These are phyloP conservation scores for Boletus vermiculosoides DNA, from an alignment of 768 basidiomycete species.

Conservation along the genomic window DNA sequence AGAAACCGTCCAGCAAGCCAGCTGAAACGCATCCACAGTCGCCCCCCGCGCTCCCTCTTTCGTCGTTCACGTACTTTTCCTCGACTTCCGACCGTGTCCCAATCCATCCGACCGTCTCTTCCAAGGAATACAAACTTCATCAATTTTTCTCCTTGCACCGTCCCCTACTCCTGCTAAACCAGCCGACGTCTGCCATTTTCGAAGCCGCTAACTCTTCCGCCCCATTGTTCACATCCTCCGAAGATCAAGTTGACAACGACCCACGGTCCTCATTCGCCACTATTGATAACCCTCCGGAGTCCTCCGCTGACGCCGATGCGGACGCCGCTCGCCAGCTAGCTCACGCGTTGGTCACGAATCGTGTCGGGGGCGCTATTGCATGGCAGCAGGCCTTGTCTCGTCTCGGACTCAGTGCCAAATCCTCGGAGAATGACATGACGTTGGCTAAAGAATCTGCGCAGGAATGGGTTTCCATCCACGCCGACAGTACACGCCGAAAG, in stretches of 20 bases:
- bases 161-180: constrained; percentile 67
- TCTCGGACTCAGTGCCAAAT: constrained; percentile 58
- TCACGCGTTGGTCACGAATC: constrained; percentile 65
- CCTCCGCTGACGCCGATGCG: constrained; percentile 68
- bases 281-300: constrained; percentile 46
- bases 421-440: constrained; percentile 49
- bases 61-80: constrained; percentile 15
- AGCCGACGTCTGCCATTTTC: constrained; percentile 58
- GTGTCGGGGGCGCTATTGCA: constrained; percentile 55
- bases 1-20: constrained; percentile 27
- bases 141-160: constrained; percentile 84
- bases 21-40: constrained; percentile 22
- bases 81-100: constrained; percentile 14
- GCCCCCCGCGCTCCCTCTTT: constrained; percentile 8
- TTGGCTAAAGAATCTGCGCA: constrained; percentile 54
- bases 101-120: constrained; percentile 54
- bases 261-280: constrained; percentile 25
- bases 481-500: constrained; percentile 85
- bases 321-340: constrained; percentile 80
- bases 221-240: constrained; percentile 18
- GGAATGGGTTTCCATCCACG: constrained; percentile 62
- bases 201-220: constrained; percentile 30
- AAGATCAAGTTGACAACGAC: constrained; percentile 28
- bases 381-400: constrained; percentile 70
- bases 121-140: constrained; percentile 75